A percentile compares a stretch with the other conserved stretches of the same genome.
phyloP scores from a whole-genome alignment of 208 protist genomes.

The Herpetomonas samuelpessoai region DNA sequence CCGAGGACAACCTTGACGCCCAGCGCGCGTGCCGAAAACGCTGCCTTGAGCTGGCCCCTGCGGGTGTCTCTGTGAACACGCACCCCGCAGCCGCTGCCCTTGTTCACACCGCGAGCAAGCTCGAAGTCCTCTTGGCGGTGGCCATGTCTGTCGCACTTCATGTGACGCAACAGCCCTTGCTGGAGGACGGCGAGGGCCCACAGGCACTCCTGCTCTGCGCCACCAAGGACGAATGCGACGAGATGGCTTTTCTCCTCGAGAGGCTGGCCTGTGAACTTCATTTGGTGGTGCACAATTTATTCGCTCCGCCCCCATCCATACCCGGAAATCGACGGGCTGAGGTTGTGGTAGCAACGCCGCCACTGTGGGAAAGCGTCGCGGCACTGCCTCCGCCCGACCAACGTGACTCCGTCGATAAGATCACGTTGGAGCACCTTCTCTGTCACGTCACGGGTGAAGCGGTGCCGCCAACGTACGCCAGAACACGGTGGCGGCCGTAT shows the following conservation, averaged over 20 bases:
- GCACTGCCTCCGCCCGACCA: slow-evolving; percentile 10
- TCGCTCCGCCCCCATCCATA: slow-evolving; percentile 63
- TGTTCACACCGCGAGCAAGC: slow-evolving; percentile 40
- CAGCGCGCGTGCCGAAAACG: slow-evolving; percentile 21
- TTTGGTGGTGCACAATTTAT: slow-evolving; percentile 81
- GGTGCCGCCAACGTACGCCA: slow-evolving; percentile 38
- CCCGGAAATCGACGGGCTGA: slow-evolving; percentile 54
- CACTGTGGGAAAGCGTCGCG: slow-evolving; percentile 62
- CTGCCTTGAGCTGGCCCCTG: slow-evolving; percentile 6
- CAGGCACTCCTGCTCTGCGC: slow-evolving; percentile 69
- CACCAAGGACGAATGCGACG: slow-evolving; percentile 73
- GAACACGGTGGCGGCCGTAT: slow-evolving; percentile 65
- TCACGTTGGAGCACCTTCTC: slow-evolving; percentile 51
- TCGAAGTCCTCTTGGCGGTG: slow-evolving; percentile 62
- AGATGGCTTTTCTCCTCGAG: slow-evolving; percentile 43
- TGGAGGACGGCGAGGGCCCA: slow-evolving; percentile 56
- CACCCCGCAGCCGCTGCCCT: slow-evolving; percentile 1
- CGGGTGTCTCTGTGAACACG: slow-evolving; percentile 9
- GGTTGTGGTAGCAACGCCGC: slow-evolving; percentile 69
- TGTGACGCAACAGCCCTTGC: slow-evolving; percentile 53
- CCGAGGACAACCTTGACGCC: slow-evolving; percentile 50
- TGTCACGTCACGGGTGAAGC: slow-evolving; percentile 25
- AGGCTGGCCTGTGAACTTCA: slow-evolving; percentile 52
- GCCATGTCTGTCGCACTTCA: slow-evolving; percentile 56
- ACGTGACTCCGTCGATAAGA: background rate